Evolutionary conservation across 768 basidiomycete genomes (phyloP), one percentile per base, ranked within the genome.

Genomic region (Cyclocybe aegerita): DNA sequence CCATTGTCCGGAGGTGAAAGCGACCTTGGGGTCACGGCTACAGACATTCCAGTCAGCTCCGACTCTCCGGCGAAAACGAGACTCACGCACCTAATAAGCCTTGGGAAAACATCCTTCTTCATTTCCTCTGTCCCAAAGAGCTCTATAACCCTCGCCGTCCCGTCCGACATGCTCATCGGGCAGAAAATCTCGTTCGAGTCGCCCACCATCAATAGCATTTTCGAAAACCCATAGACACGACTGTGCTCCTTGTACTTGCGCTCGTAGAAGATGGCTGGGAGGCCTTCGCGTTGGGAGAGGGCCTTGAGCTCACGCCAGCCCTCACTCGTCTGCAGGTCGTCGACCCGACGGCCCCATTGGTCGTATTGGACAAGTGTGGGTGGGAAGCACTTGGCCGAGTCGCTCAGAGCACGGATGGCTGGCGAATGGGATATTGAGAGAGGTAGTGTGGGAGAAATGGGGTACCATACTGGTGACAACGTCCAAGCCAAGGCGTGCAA

Each of bases 1-100:
- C 88, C 88, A 91, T 66, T 91, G 89, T 0, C 89, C 89, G 8
- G 87, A 80, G 4, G 84, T 88, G 53, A 82, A 90, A 0, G 86
- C 83, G 30, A 65, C 49, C 1, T 69, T 59, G 7, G 86, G 80
- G 60, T 90, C 78, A 4, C 83, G 85, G 60, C 87, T 88, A 50
- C 4, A 34, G 15, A 15, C 31, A 7, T 41, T 29, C 7, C 2
- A 33, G n/a, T 36, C 23, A 4, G 43, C 37, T 41, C 43, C 16
- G n/a, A 30, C n/a, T 39, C 49, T 47, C 45, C 5, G 39, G 36
- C 12, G 12, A 34, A n/a, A 7, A 33, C 38, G 43, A 32, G 5
- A 9, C 16, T 7, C 11, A 31, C 48, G 4, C 43, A 84, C 87
- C 86, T 88, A 38, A 74, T 78, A 14, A 90, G 74, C 12, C 81